Conservation (phyloP, 768 basidiomycete species). For the Pulveroboletus sp. region DNA sequence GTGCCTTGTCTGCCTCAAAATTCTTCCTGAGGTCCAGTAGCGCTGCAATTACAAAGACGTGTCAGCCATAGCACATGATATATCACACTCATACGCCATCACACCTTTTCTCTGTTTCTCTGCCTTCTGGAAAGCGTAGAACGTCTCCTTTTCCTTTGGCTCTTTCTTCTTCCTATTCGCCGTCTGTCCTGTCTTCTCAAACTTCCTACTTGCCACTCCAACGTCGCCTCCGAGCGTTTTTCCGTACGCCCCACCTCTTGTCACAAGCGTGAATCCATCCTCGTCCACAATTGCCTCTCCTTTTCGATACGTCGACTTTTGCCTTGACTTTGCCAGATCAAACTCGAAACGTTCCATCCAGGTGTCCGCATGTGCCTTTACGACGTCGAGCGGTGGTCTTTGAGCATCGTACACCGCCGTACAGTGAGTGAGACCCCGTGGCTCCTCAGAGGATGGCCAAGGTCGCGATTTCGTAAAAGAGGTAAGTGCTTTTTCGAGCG, state of each 20-base stretch:
- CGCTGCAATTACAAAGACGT: constrained; percentile 31
- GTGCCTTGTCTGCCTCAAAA: constrained; percentile 84
- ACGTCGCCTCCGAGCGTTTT: constrained; percentile 81
- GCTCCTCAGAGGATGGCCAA: constrained; percentile 64
- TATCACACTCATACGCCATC: constrained; percentile 6
- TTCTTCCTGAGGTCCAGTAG: constrained; percentile 61
- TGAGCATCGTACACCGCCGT: constrained; percentile 52
- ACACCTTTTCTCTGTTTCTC: constrained; percentile 84
- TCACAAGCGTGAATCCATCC: constrained; percentile 92
- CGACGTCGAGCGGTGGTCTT: constrained; percentile 70
- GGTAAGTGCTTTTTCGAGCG: constrained; percentile 61
- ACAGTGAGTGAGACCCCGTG: constrained; percentile 73
- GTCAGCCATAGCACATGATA: neutral
- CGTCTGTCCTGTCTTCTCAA: constrained; percentile 33
- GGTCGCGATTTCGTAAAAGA: constrained; percentile 45
- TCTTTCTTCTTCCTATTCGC: constrained; percentile 48
- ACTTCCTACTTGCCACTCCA: constrained; percentile 58
- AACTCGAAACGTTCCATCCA: constrained; percentile 75
- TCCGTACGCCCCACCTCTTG: constrained; percentile 87
- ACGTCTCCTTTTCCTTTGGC: constrained; percentile 65
- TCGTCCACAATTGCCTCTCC: constrained; percentile 90
- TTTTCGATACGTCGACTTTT: constrained; percentile 64
- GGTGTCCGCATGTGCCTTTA: constrained; percentile 77
- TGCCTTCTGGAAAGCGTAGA: constrained; percentile 88
- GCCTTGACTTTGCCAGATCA: constrained; percentile 47